Percentiles rank a stretch among this genome's conserved stretches.
Conservation (phyloP, 2,329 filamentous ascomycete species). For the Malbranchea cinnamomea region DNA sequence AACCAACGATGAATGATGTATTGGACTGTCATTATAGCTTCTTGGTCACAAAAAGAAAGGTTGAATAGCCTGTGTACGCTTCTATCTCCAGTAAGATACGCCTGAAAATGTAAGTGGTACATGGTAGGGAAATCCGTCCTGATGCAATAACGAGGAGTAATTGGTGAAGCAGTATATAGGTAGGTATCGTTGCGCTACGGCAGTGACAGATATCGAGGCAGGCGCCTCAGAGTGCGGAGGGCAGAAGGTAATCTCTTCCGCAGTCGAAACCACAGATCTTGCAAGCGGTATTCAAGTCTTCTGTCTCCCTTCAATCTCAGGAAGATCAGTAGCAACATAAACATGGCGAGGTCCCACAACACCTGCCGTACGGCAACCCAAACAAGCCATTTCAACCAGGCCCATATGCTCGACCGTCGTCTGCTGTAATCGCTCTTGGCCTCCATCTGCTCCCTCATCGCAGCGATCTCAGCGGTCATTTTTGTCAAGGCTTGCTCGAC, state of each 20-base stretch:
- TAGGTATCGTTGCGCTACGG: conserved; percentile 10
- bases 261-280: conserved; percentile 16
- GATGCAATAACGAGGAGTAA: too few relatives aligned
- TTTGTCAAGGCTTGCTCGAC: conserved; percentile 78
- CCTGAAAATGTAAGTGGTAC: too few relatives aligned
- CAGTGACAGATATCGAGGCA: conserved; percentile 14
- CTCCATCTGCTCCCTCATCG: conserved; percentile 79
- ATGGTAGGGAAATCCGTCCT: too few relatives aligned
- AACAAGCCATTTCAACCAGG: conserved; percentile 56
- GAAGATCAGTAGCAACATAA: conserved; percentile 26
- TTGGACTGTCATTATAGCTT: too few relatives aligned
- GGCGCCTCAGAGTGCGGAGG: conserved; percentile 14
- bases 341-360: conserved; percentile 49
- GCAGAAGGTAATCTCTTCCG: conserved; percentile 22
- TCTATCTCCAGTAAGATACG: too few relatives aligned
- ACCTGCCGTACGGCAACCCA: conserved; percentile 61
- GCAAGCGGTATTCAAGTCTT: conserved; percentile 25
- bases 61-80: too few relatives aligned
- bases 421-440: conserved; percentile 56
- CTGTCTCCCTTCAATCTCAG: conserved; percentile 28
- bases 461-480: conserved; percentile 83
- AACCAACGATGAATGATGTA: too few relatives aligned
- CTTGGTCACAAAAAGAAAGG: too few relatives aligned
- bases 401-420: conserved; percentile 47
- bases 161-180: not conserved